Base-by-base conservation (phyloP, 1,139 yeast genomes). In the Yamadazyma atmosphaerica region DNA sequence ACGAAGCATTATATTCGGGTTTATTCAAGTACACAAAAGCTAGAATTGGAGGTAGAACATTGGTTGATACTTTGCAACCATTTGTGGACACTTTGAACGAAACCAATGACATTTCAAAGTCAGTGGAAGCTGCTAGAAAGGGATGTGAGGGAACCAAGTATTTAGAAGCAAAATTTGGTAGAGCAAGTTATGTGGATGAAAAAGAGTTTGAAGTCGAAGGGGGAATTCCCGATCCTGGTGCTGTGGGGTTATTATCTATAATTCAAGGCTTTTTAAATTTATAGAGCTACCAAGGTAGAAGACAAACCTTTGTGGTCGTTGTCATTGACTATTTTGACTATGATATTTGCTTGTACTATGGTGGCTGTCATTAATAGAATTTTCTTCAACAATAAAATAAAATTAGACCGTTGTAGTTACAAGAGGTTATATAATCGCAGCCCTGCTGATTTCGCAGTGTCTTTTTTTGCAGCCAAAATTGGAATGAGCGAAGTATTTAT, bases 221-320 rank as follows among this genome's bases (percentile, higher is more conserved):
- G n/a, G 81, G 81, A 1, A 74, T 89, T 29, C 96, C 96, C 2
- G 98, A 90, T 54, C 97, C 98, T 2, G 98, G 98, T 50, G 97
- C 98, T 1, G 78, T 83, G 39, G 94, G 94, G 5, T 63, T 85
- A 12, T 81, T 83, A 36, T 87, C 84, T 18, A 68, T 83, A 40
- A 63, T 84, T 38, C 77, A 78, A 46, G 90, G 90, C 32, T 74
- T 70, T 43, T 43, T 32, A 10, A 17, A 18, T 33, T 21, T 18
- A 14, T 22, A 14, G 35, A 19, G 9, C 22, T 9, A 19, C 9
- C 22, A 19, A 19, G 22, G 22, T 19, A 19, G 9, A 19, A n/a
- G n/a, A 6, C 9, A 9, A 25, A 32, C 27, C 22, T 22, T 22
- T 22, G n/a, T 14, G 11, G 12, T 16, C 6, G 4, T 13, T 15